Percentiles rank a stretch among this genome's conserved stretches.
These are phyloP conservation scores for Vaccinium vitisidaea DNA, from an alignment of 148 eudicot species.

Conservation along the genomic window DNA sequence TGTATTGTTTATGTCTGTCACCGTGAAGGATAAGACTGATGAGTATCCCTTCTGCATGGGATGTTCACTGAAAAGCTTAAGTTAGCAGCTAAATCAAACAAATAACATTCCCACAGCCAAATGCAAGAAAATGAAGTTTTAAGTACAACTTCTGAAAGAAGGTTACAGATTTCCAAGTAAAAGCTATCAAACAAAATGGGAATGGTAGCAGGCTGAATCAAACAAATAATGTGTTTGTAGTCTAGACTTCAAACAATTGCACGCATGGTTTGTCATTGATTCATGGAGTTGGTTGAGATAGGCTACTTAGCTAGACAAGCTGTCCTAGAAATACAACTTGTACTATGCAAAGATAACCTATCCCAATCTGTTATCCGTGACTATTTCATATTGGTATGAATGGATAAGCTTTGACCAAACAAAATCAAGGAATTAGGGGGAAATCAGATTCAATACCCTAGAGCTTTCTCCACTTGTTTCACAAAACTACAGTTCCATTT, in stretches of 20 bases:
- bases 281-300: neutral
- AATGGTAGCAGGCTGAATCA: neutral
- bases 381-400: too few species aligned
- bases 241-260: neutral
- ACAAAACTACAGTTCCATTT: too few species aligned
- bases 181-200: neutral
- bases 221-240: neutral
- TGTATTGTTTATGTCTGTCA: constrained; percentile 71
- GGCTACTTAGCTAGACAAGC: neutral
- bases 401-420: too few species aligned
- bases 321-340: neutral
- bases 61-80: constrained; percentile 54
- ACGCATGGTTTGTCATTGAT: neutral
- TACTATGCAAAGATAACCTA: neutral
- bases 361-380: neutral
- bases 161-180: neutral
- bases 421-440: too few species aligned
- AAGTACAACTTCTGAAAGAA: neutral
- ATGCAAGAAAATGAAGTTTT: neutral
- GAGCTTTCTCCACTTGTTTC: too few species aligned
- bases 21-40: constrained; percentile 85
- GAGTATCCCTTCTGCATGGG: constrained; percentile 64
- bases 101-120: neutral
- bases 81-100: constrained; percentile 14
- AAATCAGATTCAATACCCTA: too few species aligned